phyloP scores from a whole-genome alignment of 108 stramenopile species.

The Cylindrotheca fusiformis region DNA sequence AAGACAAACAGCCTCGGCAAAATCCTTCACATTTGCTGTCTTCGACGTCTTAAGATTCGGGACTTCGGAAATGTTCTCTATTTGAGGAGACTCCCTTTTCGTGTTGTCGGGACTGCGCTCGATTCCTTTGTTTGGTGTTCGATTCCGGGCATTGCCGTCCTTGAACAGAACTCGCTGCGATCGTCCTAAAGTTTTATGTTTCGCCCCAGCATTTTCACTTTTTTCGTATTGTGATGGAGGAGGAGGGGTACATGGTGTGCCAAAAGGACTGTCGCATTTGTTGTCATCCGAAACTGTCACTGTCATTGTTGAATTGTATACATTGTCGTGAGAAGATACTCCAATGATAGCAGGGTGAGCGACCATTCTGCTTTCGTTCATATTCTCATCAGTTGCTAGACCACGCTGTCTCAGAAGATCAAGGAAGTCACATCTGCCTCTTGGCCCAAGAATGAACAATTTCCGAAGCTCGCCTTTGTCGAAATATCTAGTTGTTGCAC shows the following conservation, averaged over 20 bases:
- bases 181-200: slow-evolving; percentile 4
- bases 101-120: not conserved
- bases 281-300: slow-evolving; percentile 1
- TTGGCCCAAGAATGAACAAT: slow-evolving; percentile 60
- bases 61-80: not conserved
- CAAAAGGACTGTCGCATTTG: slow-evolving; percentile 22
- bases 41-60: too few relatives aligned
- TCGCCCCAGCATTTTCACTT: not conserved
- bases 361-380: slow-evolving; percentile 5
- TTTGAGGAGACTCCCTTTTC: not conserved
- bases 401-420: slow-evolving; percentile 44
- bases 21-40: not conserved
- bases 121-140: slow-evolving; percentile 4
- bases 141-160: not conserved
- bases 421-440: slow-evolving; percentile 60
- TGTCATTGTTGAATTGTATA: slow-evolving; percentile 35
- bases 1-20: not conserved
- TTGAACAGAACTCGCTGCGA: slow-evolving; percentile 8
- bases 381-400: not conserved
- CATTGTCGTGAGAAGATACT: slow-evolving; percentile 69
- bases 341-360: slow-evolving; percentile 42
- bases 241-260: slow-evolving; percentile 3
- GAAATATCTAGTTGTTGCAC: slow-evolving; percentile 51
- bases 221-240: not conserved
- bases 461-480: slow-evolving; percentile 59